phyloP scores from a whole-genome alignment of 805 yeast genomes.

The Scheffersomyces ergatensis region DNA sequence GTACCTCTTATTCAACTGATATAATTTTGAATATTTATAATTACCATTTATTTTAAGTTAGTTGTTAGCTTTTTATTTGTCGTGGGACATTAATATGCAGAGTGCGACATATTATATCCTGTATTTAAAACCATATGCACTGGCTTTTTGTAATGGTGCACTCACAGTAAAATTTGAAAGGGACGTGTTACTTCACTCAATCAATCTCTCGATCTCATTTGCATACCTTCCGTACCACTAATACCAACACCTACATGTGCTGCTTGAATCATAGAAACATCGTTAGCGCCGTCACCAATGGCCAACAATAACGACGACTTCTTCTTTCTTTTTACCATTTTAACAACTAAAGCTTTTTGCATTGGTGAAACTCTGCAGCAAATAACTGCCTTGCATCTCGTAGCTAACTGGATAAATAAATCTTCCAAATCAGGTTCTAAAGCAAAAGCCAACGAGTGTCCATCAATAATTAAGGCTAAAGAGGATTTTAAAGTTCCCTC shows the following conservation, averaged over 20 bases:
- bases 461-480: slow-evolving; percentile 90
- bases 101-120: too few relatives aligned
- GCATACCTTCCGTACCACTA: slow-evolving; percentile 99
- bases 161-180: too few relatives aligned
- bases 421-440: slow-evolving; percentile 79
- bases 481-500: slow-evolving; percentile 61
- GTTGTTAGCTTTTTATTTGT: too few relatives aligned
- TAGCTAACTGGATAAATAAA: slow-evolving; percentile 72
- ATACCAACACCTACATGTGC: slow-evolving; percentile 99
- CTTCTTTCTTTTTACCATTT: slow-evolving; percentile 80
- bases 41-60: too few relatives aligned
- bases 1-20: too few relatives aligned
- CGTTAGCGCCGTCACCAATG: slow-evolving; percentile 99
- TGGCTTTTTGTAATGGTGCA: too few relatives aligned
- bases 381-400: slow-evolving; percentile 89
- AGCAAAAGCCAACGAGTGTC: slow-evolving; percentile 85
- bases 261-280: slow-evolving; percentile 98
- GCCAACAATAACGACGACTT: slow-evolving; percentile 77
- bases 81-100: too few relatives aligned
- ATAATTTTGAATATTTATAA: too few relatives aligned
- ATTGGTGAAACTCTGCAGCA: slow-evolving; percentile 98
- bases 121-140: too few relatives aligned
- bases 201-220: too few relatives aligned
- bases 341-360: slow-evolving; percentile 96
- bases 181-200: too few relatives aligned